Evolutionary conservation across 2,329 filamentous ascomycete species (phyloP).

Genomic region (Penicillium olsonii): DNA sequence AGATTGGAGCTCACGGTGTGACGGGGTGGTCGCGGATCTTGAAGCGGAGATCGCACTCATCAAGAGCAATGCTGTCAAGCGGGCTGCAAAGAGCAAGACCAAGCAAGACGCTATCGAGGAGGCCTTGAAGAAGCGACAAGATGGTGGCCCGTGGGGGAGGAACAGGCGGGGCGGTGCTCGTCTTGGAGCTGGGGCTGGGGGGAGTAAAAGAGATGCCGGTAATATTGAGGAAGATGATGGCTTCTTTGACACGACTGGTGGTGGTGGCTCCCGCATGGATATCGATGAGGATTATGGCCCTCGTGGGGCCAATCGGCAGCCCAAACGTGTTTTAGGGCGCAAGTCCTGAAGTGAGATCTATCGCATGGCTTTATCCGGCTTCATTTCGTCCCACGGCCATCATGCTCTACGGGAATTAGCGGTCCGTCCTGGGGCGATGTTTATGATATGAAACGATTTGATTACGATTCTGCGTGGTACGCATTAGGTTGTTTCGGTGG

Average conservation of each 20-base stretch:
- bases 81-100: constrained; percentile 53
- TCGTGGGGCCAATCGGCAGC: constrained; percentile 30
- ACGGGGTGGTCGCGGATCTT: constrained; percentile 69
- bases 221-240: constrained; percentile 43
- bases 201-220: constrained; percentile 46
- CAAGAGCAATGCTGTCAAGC: constrained; percentile 57
- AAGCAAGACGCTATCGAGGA: constrained; percentile 53
- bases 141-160: constrained; percentile 19
- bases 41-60: constrained; percentile 73
- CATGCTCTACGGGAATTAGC: neutral
- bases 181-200: constrained; percentile 18
- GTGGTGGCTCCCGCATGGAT: constrained; percentile 39
- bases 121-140: constrained; percentile 46
- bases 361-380: neutral
- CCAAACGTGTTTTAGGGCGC: constrained; percentile 40
- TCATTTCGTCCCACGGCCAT: neutral
- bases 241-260: constrained; percentile 34
- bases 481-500: neutral
- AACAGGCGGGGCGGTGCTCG: constrained; percentile 14
- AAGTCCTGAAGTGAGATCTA: constrained; percentile 27
- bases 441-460: constrained; percentile 7
- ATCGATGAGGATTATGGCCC: constrained; percentile 39
- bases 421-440: neutral
- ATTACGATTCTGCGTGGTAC: constrained; percentile 1
- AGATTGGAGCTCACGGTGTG: constrained; percentile 78